Conservation (phyloP, 2,329 filamentous ascomycete genomes). For the Exophiala dermatitidis region DNA sequence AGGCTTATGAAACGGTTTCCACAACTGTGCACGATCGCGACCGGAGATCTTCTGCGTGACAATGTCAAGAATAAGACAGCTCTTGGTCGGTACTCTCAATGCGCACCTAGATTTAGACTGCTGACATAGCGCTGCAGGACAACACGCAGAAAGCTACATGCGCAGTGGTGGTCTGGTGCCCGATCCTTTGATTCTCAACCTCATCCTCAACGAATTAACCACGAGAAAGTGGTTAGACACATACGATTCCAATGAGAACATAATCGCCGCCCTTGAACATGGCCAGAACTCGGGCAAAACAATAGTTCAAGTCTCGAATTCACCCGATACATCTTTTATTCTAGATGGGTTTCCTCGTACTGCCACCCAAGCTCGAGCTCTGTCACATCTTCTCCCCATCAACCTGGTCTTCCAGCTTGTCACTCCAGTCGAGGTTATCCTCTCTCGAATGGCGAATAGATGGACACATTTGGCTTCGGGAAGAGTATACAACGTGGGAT, state of each 20-base stretch:
- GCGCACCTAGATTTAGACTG: background rate
- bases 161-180: constrained; percentile 82
- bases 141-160: constrained; percentile 85
- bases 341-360: constrained; percentile 95
- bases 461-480: constrained; percentile 92
- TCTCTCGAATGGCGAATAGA: constrained; percentile 80
- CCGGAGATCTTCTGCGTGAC: constrained; percentile 81
- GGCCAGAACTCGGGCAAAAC: constrained; percentile 36
- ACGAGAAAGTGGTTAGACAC: constrained; percentile 72
- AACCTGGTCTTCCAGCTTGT: constrained; percentile 84
- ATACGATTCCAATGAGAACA: constrained; percentile 32
- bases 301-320: constrained; percentile 43
- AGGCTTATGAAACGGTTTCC: constrained; percentile 79
- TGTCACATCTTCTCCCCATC: constrained; percentile 81
- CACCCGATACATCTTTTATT: constrained; percentile 79
- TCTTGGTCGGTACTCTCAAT: constrained; percentile 54
- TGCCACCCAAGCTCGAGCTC: constrained; percentile 65
- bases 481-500: constrained; percentile 88
- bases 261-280: constrained; percentile 33
- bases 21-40: constrained; percentile 84
- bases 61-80: constrained; percentile 87
- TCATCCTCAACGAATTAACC: constrained; percentile 84
- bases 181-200: constrained; percentile 81
- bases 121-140: constrained; percentile 50
- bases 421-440: constrained; percentile 78